Conservation (phyloP, 2,329 filamentous ascomycete genomes). For the Albophoma yamanashiensis region DNA sequence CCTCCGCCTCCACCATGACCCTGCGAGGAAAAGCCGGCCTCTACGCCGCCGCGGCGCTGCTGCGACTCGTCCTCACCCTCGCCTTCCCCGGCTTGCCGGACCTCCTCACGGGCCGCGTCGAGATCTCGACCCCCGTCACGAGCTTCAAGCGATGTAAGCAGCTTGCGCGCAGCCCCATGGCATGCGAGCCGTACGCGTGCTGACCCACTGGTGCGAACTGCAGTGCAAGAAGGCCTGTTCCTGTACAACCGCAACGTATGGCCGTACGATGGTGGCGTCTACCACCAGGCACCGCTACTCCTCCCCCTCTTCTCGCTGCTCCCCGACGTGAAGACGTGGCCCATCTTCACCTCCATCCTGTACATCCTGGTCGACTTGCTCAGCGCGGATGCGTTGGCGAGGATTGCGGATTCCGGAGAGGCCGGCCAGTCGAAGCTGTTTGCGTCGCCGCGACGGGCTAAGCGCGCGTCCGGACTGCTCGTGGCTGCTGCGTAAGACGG, state of each 20-base stretch:
- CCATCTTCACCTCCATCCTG: constrained; percentile 66
- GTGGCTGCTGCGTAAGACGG: constrained; percentile 65
- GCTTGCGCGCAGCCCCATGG: not conserved
- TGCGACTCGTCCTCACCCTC: constrained; percentile 71
- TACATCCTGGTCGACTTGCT: constrained; percentile 75
- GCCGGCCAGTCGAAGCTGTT: constrained; percentile 65
- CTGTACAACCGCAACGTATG: constrained; percentile 94
- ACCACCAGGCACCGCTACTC: constrained; percentile 74
- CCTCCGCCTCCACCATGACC: constrained; percentile 23
- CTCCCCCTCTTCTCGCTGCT: constrained; percentile 86
- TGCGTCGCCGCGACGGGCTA: constrained; percentile 64
- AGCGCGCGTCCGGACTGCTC: constrained; percentile 62
- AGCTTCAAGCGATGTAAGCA: constrained; percentile 90
- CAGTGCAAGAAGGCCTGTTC: constrained; percentile 93
- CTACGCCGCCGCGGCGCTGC: constrained; percentile 63
- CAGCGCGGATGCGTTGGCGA: constrained; percentile 67
- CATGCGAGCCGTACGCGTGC: not conserved
- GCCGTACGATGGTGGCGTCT: constrained; percentile 88
- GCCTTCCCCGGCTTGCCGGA: constrained; percentile 76
- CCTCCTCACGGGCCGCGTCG: constrained; percentile 80
- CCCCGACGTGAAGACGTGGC: constrained; percentile 55
- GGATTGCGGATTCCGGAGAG: constrained; percentile 74
- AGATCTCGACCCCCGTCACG: constrained; percentile 92
- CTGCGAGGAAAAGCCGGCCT: constrained; percentile 39
- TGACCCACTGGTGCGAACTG: not conserved